Evolutionary conservation across 2,329 filamentous ascomycete genomes (phyloP).

Genomic region (Sporothrix inflata): DNA sequence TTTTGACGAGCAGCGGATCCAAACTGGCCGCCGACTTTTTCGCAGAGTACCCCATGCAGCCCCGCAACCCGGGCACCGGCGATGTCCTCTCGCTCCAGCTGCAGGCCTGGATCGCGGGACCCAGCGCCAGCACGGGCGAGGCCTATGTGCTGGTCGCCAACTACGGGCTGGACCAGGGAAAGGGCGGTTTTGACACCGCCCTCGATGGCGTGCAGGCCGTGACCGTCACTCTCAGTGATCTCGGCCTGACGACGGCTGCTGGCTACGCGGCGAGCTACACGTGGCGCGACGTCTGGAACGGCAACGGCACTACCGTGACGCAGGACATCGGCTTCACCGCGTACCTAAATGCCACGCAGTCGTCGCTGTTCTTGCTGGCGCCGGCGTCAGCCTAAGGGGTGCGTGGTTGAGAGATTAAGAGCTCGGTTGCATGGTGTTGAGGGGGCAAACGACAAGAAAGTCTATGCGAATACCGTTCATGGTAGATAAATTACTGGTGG

Average conservation of each 20-base stretch:
- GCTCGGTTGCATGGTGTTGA: too few species aligned
- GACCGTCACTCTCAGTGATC: background rate
- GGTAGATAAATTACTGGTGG: too few species aligned
- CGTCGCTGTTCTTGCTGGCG: background rate
- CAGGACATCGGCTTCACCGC: background rate
- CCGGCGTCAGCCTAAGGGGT: too few species aligned
- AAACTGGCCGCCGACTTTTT: background rate
- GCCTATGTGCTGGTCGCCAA: slow-evolving; percentile 1
- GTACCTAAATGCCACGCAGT: background rate
- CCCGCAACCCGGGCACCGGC: slow-evolving; percentile 3
- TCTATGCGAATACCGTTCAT: too few species aligned
- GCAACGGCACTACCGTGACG: background rate
- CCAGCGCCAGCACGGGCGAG: background rate
- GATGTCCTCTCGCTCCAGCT: background rate
- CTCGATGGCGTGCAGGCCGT: background rate
- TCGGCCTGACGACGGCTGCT: background rate
- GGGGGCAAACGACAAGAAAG: too few species aligned
- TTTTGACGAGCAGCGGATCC: background rate
- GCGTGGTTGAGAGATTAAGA: too few species aligned
- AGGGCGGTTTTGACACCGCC: background rate
- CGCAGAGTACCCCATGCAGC: background rate
- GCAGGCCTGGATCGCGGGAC: background rate
- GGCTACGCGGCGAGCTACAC: background rate
- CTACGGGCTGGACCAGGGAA: background rate
- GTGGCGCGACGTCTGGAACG: background rate